Evolutionary conservation across 495 filamentous ascomycete genomes (phyloP).

Genomic region (Trichoderma erinaceum): DNA sequence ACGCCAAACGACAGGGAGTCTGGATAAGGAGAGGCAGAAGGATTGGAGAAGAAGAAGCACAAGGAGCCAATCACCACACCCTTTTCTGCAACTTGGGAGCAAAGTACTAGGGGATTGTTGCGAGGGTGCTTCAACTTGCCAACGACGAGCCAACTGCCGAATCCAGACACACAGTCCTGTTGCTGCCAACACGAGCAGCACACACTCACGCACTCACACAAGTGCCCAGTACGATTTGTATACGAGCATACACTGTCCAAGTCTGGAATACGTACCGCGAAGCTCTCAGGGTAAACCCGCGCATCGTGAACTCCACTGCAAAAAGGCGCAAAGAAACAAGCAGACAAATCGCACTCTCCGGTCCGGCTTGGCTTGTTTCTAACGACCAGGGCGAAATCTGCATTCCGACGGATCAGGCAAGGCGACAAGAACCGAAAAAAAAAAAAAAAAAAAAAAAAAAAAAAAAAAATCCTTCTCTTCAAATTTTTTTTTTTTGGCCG

Average conservation of each 20-base stretch:
- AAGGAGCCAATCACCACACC: background rate
- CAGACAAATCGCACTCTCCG: background rate
- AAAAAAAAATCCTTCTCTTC: background rate
- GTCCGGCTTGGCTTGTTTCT: background rate
- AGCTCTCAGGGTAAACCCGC: background rate
- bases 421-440: background rate
- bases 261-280: no score
- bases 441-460: background rate
- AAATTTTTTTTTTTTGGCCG: background rate
- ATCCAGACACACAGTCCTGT: background rate
- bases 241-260: no score
- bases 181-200: no score
- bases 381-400: background rate
- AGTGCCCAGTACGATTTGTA: no score
- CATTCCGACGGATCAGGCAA: background rate
- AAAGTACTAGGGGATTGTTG: background rate
- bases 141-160: background rate
- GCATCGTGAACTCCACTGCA: background rate
- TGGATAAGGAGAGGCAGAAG: background rate
- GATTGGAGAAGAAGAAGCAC: background rate
- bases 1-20: background rate
- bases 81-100: background rate
- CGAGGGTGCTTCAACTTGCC: background rate
- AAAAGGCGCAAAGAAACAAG: background rate
- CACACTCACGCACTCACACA: no score